Percentiles rank a stretch among this genome's conserved stretches.
phyloP scores from a whole-genome alignment of 2,329 filamentous ascomycete genomes.

The Colletotrichum musicola region DNA sequence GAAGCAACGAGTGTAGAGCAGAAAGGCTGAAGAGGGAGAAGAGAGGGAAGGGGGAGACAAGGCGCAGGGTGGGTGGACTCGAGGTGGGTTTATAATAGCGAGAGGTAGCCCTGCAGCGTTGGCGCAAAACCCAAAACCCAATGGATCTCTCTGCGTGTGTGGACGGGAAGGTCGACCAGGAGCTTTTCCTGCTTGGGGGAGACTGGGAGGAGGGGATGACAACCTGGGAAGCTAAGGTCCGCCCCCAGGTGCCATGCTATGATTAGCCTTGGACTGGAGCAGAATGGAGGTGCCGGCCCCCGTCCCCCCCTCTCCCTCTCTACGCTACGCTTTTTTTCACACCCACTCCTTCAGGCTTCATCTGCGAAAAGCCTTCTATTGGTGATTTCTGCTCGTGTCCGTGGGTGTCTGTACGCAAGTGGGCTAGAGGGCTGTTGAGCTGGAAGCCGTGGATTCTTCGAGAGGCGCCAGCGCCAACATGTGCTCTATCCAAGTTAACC shows the following conservation, averaged over 20 bases:
- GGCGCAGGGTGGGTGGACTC: constrained; percentile 18
- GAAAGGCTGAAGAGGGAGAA: constrained; percentile 26
- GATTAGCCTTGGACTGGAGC: constrained; percentile 32
- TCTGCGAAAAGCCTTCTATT: constrained; percentile 1
- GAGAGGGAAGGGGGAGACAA: constrained; percentile 1
- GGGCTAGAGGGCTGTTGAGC: constrained; percentile 4
- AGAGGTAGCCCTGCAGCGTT: constrained; percentile 8
- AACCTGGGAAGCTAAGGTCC: constrained; percentile 28
- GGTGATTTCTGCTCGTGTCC: constrained; percentile 22
- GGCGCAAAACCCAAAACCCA: constrained; percentile 14
- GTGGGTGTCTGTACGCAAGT: constrained; percentile 23
- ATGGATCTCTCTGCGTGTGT: not conserved
- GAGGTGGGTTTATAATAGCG: constrained; percentile 35
- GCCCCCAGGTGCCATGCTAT: constrained; percentile 35
- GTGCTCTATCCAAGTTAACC: not conserved
- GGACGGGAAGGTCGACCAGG: constrained; percentile 24
- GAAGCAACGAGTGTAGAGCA: constrained; percentile 34
- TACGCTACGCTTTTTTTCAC: not conserved
- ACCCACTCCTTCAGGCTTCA: not conserved
- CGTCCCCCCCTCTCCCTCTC: not conserved
- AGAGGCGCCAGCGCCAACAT: not conserved
- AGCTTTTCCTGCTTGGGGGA: constrained; percentile 24
- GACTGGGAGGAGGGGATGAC: too few species aligned
- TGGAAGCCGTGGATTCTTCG: constrained; percentile 16
- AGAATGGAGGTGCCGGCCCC: constrained; percentile 1